Evolutionary conservation across 1,139 yeast genomes (phyloP).

Genomic region (Pneumocystis murina): DNA sequence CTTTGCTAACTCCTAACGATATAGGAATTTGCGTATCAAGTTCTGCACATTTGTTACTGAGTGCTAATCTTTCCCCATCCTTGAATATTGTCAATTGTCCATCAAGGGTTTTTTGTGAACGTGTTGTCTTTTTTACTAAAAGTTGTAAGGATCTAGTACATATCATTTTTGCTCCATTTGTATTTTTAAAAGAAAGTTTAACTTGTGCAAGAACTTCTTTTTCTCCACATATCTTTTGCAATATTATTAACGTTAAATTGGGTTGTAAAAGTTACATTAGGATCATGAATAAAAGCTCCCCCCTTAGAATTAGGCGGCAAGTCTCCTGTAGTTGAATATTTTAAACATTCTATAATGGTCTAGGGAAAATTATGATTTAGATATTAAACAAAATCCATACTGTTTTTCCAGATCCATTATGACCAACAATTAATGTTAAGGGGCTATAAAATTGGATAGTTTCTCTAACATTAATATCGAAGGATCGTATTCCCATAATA

Average conservation of each 20-base stretch:
- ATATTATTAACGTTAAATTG: not conserved
- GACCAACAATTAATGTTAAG: constrained; percentile 83
- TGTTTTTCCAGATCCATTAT: constrained; percentile 97
- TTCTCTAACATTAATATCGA: constrained; percentile 67
- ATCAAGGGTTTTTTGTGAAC: constrained; percentile 78
- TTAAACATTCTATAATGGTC: constrained; percentile 83
- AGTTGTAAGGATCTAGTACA: constrained; percentile 75
- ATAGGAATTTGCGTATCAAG: constrained; percentile 69
- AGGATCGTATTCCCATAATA: constrained; percentile 81
- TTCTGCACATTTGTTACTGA: constrained; percentile 74
- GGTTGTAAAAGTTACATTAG: constrained; percentile 36
- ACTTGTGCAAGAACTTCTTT: constrained; percentile 78
- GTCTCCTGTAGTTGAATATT: constrained; percentile 91
- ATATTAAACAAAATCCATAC: constrained; percentile 17
- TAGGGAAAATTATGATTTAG: constrained; percentile 8
- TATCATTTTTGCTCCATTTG: constrained; percentile 65
- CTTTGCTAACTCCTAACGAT: constrained; percentile 73
- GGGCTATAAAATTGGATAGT: constrained; percentile 85
- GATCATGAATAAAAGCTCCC: constrained; percentile 94
- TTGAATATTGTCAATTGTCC: constrained; percentile 59
- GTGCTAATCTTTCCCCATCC: constrained; percentile 52
- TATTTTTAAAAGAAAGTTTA: constrained; percentile 66
- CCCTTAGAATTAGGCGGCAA: constrained; percentile 92
- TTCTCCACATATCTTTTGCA: constrained; percentile 32
- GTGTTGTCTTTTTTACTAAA: constrained; percentile 41